These are phyloP conservation scores for Rhizopogon vinicolor DNA, from an alignment of 768 basidiomycete genomes.

Conservation along the genomic window DNA sequence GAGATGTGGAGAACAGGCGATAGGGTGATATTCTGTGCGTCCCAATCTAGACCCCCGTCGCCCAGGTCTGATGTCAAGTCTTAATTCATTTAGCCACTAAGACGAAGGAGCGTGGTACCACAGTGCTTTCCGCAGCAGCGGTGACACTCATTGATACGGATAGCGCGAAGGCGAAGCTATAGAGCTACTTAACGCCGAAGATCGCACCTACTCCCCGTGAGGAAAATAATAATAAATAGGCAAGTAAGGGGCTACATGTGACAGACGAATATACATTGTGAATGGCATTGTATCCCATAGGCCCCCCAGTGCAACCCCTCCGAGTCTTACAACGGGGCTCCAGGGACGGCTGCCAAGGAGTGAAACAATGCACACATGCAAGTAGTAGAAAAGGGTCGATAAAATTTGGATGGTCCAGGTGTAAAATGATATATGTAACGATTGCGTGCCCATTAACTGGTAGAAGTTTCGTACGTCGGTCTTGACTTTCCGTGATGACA, in stretches of 20 bases:
- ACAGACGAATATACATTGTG: background rate
- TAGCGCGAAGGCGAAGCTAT: conserved; percentile 57
- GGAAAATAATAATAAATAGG: background rate
- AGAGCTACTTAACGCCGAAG: conserved; percentile 11
- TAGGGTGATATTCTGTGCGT: conserved; percentile 89
- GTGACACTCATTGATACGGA: conserved; percentile 57
- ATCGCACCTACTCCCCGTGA: too few species aligned
- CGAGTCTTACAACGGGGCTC: too few species aligned
- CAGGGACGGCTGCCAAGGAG: too few species aligned
- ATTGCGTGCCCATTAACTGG: too few species aligned
- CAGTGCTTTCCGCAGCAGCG: conserved; percentile 75
- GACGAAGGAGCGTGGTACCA: conserved; percentile 77
- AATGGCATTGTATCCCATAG: too few species aligned
- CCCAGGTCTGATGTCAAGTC: background rate
- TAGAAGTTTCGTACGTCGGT: too few species aligned
- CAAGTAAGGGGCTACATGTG: background rate
- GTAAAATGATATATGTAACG: too few species aligned
- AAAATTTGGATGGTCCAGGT: too few species aligned
- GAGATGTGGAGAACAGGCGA: conserved; percentile 97
- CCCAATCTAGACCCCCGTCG: background rate
- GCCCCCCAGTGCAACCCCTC: too few species aligned
- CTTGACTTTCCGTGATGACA: too few species aligned
- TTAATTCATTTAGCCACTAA: conserved; percentile 55
- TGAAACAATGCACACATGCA: too few species aligned
- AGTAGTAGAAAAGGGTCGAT: too few species aligned